These are phyloP conservation scores for Rhizopogon rudus DNA, from an alignment of 768 basidiomycete species.

Conservation along the genomic window DNA sequence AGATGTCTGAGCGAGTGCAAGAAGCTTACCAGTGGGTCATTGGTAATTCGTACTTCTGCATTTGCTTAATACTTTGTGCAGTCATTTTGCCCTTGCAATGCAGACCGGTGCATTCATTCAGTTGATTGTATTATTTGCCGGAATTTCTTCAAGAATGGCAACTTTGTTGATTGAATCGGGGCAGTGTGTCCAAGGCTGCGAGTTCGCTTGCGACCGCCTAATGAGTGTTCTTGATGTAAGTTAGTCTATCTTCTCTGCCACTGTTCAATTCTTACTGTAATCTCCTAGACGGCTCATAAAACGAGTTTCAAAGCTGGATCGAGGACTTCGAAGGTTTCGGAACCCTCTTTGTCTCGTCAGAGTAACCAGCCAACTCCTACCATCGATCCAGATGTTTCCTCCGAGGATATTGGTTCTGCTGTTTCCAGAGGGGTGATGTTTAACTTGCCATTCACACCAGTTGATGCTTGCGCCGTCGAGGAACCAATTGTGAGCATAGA, in stretches of 20 bases:
- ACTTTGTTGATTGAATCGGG: conserved; percentile 39
- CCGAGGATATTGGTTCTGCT: conserved; percentile 13
- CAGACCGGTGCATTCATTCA: conserved; percentile 73
- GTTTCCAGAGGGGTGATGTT: conserved; percentile 4
- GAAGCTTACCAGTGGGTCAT: conserved; percentile 49
- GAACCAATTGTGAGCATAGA: not conserved
- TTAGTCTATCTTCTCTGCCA: not conserved
- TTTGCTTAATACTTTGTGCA: conserved; percentile 20
- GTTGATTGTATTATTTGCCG: conserved; percentile 55
- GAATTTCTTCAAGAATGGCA: conserved; percentile 55
- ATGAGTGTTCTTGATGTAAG: conserved; percentile 29
- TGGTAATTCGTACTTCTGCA: not conserved
- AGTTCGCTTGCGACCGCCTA: conserved; percentile 23
- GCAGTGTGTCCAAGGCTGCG: conserved; percentile 29
- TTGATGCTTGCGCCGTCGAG: not conserved
- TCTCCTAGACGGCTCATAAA: conserved; percentile 12
- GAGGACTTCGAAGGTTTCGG: not conserved
- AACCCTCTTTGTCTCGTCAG: not conserved
- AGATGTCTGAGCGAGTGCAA: conserved; percentile 44
- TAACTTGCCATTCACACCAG: not conserved
- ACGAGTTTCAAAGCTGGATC: not conserved
- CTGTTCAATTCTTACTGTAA: conserved; percentile 3
- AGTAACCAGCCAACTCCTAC: not conserved
- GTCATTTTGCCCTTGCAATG: conserved; percentile 58
- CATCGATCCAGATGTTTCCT: not conserved